These are phyloP conservation scores for Tetratostichococcus sp. DNA, from an alignment of 139 green algal genomes.

Conservation along the genomic window DNA sequence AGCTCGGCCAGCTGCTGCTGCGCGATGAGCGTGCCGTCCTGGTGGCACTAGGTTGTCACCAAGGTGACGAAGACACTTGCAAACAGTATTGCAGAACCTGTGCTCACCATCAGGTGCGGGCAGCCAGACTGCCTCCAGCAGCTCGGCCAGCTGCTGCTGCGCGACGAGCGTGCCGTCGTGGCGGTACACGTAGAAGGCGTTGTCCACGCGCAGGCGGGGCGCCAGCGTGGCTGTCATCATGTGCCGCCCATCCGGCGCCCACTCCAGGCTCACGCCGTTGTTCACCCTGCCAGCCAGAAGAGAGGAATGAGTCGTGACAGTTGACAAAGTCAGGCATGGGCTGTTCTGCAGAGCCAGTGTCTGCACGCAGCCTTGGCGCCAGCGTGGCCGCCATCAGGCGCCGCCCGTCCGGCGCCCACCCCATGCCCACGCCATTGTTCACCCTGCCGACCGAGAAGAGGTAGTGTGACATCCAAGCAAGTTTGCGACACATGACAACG, in stretches of 20 bases:
- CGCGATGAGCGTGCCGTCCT: background rate
- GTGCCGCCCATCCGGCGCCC: slow-evolving; percentile 81
- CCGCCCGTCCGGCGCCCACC: slow-evolving; percentile 87
- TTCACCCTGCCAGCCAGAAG: slow-evolving; percentile 22
- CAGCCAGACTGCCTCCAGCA: slow-evolving; percentile 74
- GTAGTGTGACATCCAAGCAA: too few relatives aligned
- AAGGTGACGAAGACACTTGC: background rate
- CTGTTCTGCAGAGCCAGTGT: too few relatives aligned
- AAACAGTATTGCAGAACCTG: too few relatives aligned
- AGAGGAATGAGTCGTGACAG: too few relatives aligned
- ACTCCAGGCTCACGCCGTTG: slow-evolving; percentile 66
- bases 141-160: slow-evolving; percentile 44
- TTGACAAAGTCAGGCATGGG: too few relatives aligned
- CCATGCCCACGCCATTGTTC: slow-evolving; percentile 51
- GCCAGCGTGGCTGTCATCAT: slow-evolving; percentile 81
- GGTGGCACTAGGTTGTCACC: too few relatives aligned
- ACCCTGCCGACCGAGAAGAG: slow-evolving; percentile 12
- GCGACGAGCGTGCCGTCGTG: slow-evolving; percentile 21
- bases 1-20: too few relatives aligned
- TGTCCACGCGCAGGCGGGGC: slow-evolving; percentile 92
- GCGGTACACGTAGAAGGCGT: slow-evolving; percentile 55
- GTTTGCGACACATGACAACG: too few relatives aligned
- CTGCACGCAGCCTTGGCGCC: slow-evolving; percentile 85
- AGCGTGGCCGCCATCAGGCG: slow-evolving; percentile 78
- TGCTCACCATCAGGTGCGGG: slow-evolving; percentile 23